A percentile compares a stretch with the other conserved stretches of the same genome.
Evolutionary conservation across 1,284 basidiomycete genomes (phyloP).

Genomic region (Pascua sp.): DNA sequence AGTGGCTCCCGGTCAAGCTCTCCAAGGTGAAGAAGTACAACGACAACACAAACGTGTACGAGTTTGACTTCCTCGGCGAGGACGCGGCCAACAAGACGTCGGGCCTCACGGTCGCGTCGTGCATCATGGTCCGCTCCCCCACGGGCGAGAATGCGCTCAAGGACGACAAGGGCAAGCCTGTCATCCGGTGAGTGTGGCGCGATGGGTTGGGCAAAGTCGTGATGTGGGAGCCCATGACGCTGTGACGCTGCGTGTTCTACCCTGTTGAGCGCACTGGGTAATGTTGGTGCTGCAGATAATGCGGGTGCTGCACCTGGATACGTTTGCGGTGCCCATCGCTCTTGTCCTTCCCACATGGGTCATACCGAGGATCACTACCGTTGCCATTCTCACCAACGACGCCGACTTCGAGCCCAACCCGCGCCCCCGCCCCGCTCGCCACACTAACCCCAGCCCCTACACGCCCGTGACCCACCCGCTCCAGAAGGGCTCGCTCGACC

Average conservation of each 20-base stretch:
- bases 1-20: slow-evolving; percentile 60
- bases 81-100: slow-evolving; percentile 62
- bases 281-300: neutral
- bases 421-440: neutral
- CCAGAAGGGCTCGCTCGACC: slow-evolving; percentile 66
- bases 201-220: too few species aligned
- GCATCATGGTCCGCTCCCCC: slow-evolving; percentile 55
- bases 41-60: slow-evolving; percentile 80
- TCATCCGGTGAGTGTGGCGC: slow-evolving; percentile 60
- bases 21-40: slow-evolving; percentile 85
- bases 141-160: slow-evolving; percentile 50
- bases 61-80: slow-evolving; percentile 80
- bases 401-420: neutral
- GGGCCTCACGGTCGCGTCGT: slow-evolving; percentile 59
- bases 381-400: too few species aligned
- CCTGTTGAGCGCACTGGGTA: too few species aligned
- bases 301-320: neutral
- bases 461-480: slow-evolving; percentile 75
- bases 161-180: slow-evolving; percentile 79
- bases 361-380: too few species aligned
- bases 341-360: too few species aligned
- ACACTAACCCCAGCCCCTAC: slow-evolving; percentile 57
- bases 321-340: too few species aligned
- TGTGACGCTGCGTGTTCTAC: neutral
- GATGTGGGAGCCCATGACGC: neutral